phyloP scores from a whole-genome alignment of 305 asterid species.

The Fraxinus sp. region DNA sequence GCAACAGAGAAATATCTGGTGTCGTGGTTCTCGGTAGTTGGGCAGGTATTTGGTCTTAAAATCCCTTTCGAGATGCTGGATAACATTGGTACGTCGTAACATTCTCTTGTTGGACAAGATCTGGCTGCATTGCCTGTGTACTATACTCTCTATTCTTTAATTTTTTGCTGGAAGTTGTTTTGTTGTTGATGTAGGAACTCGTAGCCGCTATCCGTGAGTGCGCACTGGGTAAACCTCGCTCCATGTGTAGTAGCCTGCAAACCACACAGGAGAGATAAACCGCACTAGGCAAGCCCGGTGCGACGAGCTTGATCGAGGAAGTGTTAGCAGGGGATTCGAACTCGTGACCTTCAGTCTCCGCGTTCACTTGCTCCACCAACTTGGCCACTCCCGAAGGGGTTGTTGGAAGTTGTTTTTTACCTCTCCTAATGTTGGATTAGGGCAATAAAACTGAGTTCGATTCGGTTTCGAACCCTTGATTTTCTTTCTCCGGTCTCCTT shows the following conservation, averaged over 20 bases:
- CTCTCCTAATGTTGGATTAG: not conserved
- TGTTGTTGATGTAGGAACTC: too few relatives aligned
- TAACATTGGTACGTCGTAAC: not conserved
- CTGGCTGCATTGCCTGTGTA: not conserved
- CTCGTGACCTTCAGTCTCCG: too few relatives aligned
- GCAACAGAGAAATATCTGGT: slow-evolving; percentile 47
- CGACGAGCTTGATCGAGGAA: too few relatives aligned
- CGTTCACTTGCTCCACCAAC: too few relatives aligned
- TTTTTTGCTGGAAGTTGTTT: not conserved
- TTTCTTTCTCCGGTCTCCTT: not conserved
- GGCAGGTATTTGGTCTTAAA: slow-evolving; percentile 65
- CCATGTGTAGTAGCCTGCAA: too few relatives aligned
- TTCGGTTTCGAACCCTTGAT: not conserved
- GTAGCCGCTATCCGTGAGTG: too few relatives aligned
- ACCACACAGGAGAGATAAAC: too few relatives aligned
- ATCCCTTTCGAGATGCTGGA: slow-evolving; percentile 53
- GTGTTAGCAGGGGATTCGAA: too few relatives aligned
- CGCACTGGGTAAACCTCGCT: too few relatives aligned
- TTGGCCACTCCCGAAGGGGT: not conserved
- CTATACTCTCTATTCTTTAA: not conserved
- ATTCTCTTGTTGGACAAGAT: not conserved
- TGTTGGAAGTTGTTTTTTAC: not conserved
- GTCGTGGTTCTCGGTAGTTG: slow-evolving; percentile 84
- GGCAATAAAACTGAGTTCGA: not conserved
- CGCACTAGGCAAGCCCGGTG: too few relatives aligned